Evolutionary conservation across 495 filamentous ascomycete genomes (phyloP), one percentile per base, ranked within the genome.

Genomic region (Geoglossum glabrum): DNA sequence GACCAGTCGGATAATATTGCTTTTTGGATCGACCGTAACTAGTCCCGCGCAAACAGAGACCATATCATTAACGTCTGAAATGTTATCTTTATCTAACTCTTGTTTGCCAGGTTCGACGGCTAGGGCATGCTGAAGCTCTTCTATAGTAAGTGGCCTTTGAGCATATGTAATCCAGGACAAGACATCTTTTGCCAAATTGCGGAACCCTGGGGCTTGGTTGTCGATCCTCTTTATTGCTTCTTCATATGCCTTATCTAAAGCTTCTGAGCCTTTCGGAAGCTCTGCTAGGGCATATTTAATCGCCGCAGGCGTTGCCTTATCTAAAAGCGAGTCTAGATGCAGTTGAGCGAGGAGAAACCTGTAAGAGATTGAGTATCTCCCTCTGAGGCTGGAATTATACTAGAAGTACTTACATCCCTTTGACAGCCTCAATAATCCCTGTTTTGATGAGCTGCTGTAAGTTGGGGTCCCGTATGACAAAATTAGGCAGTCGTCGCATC

Each of bases 31-130:
- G 3, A 78, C 54, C 0, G 65, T 74, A 0, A 79, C 70, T 7
- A 84, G 63, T 0, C 79, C 78, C 45, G 70, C 73, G 61, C 78
- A 81, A 5, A 72, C 67, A 0, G 71, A 73, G 3, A 73, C 52
- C 7, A 79, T 59, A 21, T 71, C 60, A 23, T 72, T 65, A 9
- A 70, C 49, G 0, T 69, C 56, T 1, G 67, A 55, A 0, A 79
- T 10, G 30, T 71, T 68, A 0, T 72, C 68, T 23, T 62, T 15
- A 43, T 78, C 70, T 2, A 81, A 60, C 0, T 66, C 59, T 0
- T 46, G 0, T 0, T 64, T 54, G 9, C 58, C 66, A 0, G 38
- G 3, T 45, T 73, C 64, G 0, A 76, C 66, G 5, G 71, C 72
- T 27, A 79, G 63, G 0, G 76, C 76, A 64, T 77, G 66, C 27